Conservation (phyloP, 1,284 basidiomycete genomes). For the Fomitopsis betulina region DNA sequence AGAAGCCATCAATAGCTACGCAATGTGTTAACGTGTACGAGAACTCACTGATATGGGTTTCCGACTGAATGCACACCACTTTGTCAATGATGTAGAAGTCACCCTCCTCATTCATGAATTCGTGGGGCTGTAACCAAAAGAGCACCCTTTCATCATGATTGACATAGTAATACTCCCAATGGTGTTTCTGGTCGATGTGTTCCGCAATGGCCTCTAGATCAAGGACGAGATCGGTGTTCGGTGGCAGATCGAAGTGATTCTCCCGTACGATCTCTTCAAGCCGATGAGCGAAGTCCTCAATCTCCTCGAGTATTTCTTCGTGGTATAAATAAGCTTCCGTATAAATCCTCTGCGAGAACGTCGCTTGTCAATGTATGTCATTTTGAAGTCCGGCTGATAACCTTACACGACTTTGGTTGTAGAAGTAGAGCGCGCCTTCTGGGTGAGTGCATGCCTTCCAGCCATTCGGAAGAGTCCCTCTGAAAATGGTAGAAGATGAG, state of each 20-base stretch:
- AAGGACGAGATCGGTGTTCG: slow-evolving; percentile 20
- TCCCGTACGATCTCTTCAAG: slow-evolving; percentile 7
- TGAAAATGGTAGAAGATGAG: too few relatives aligned
- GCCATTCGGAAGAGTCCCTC: slow-evolving; percentile 9
- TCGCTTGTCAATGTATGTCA: not conserved
- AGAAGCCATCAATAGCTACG: not conserved
- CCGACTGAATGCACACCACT: slow-evolving; percentile 30
- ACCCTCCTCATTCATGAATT: slow-evolving; percentile 21
- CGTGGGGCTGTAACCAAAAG: slow-evolving; percentile 24
- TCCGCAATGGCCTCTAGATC: slow-evolving; percentile 12
- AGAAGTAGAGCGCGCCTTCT: slow-evolving; percentile 26
- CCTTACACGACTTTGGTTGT: slow-evolving; percentile 16
- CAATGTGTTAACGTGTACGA: not conserved
- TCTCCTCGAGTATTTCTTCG: slow-evolving; percentile 4
- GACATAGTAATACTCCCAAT: slow-evolving; percentile 27
- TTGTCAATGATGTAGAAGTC: not conserved
- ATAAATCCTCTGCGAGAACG: slow-evolving; percentile 15
- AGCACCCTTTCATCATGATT: slow-evolving; percentile 15
- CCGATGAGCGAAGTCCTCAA: slow-evolving; percentile 14
- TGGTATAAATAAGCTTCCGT: slow-evolving; percentile 24
- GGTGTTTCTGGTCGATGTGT: not conserved
- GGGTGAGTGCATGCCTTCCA: slow-evolving; percentile 23
- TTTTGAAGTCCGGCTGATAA: not conserved
- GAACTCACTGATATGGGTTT: slow-evolving; percentile 38
- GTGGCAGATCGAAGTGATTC: slow-evolving; percentile 7